A percentile compares a stretch with the other conserved stretches of the same genome.
Conservation (phyloP, 2,329 filamentous ascomycete species). For the Bipolaris bicolor region DNA sequence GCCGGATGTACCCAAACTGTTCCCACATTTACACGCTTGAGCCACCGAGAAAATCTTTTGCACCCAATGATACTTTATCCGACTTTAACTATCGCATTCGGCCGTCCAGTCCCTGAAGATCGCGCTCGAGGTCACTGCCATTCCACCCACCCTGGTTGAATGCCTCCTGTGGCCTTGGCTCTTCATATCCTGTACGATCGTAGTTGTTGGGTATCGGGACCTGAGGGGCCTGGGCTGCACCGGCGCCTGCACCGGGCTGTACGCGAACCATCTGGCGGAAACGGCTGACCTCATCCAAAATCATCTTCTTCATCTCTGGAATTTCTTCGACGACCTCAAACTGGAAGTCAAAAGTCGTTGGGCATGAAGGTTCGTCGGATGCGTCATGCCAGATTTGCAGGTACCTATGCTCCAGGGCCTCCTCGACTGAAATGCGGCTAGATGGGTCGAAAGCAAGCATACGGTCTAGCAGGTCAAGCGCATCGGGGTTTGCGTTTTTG, state of each 20-base stretch:
- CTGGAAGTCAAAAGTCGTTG: conserved; percentile 94
- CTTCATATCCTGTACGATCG: conserved; percentile 63
- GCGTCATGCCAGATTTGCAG: conserved; percentile 98
- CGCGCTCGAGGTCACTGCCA: conserved; percentile 51
- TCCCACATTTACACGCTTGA: conserved; percentile 10
- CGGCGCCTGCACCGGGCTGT: conserved; percentile 43
- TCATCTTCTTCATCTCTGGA: conserved; percentile 94
- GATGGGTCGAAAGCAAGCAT: conserved; percentile 98
- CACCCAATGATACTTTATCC: conserved; percentile 14
- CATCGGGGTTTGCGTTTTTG: conserved; percentile 93
- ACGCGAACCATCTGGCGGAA: conserved; percentile 71
- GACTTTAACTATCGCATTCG: conserved; percentile 23
- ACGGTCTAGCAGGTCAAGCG: conserved; percentile 90
- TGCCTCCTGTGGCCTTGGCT: conserved; percentile 67
- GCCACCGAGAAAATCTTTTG: conserved; percentile 12
- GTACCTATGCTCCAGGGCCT: conserved; percentile 95
- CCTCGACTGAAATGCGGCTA: conserved; percentile 89
- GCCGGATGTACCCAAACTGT: conserved; percentile 5
- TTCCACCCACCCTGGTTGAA: conserved; percentile 49
- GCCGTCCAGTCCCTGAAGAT: conserved; percentile 56
- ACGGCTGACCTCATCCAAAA: conserved; percentile 87
- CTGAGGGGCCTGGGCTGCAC: conserved; percentile 54
- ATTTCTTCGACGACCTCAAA: conserved; percentile 98
- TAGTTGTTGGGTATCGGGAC: conserved; percentile 69
- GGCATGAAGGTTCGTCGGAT: conserved; percentile 92